phyloP scores from a whole-genome alignment of 2,329 filamentous ascomycete genomes.

The Conoideocrella luteorostrata region DNA sequence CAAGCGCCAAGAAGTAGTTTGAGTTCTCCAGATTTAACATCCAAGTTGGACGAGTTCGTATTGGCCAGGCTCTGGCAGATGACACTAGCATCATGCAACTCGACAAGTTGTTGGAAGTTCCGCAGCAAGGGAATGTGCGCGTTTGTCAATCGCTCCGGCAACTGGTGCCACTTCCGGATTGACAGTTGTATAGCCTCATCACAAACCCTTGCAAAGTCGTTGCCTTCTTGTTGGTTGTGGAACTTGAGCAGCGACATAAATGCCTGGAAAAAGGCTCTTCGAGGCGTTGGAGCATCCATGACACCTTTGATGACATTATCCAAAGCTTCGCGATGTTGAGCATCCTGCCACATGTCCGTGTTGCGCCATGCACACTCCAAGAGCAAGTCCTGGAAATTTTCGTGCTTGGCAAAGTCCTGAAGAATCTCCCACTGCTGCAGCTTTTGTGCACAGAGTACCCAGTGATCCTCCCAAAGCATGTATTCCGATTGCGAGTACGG shows the following conservation, averaged over 20 bases:
- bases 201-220: slow-evolving; percentile 82
- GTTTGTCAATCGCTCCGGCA: slow-evolving; percentile 89
- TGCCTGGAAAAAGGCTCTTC: slow-evolving; percentile 93
- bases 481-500: slow-evolving; percentile 96
- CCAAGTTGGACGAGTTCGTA: slow-evolving; percentile 79
- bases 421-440: slow-evolving; percentile 98
- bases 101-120: slow-evolving; percentile 96
- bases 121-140: slow-evolving; percentile 92
- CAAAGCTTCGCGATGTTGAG: slow-evolving; percentile 79
- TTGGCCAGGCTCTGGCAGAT: slow-evolving; percentile 86
- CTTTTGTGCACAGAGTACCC: slow-evolving; percentile 96
- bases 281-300: slow-evolving; percentile 91
- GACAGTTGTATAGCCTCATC: slow-evolving; percentile 97
- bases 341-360: slow-evolving; percentile 87
- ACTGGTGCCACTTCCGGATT: slow-evolving; percentile 96
- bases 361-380: slow-evolving; percentile 94
- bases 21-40: slow-evolving; percentile 90
- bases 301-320: slow-evolving; percentile 94
- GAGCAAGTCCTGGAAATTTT: slow-evolving; percentile 94
- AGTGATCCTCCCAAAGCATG: slow-evolving; percentile 99
- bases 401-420: slow-evolving; percentile 95
- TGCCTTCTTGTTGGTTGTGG: slow-evolving; percentile 77
- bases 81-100: slow-evolving; percentile 93
- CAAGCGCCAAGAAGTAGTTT: slow-evolving; percentile 91
- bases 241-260: slow-evolving; percentile 96